Base-by-base conservation (phyloP, 345 rosid genomes). In the Arabis hirsuta region DNA sequence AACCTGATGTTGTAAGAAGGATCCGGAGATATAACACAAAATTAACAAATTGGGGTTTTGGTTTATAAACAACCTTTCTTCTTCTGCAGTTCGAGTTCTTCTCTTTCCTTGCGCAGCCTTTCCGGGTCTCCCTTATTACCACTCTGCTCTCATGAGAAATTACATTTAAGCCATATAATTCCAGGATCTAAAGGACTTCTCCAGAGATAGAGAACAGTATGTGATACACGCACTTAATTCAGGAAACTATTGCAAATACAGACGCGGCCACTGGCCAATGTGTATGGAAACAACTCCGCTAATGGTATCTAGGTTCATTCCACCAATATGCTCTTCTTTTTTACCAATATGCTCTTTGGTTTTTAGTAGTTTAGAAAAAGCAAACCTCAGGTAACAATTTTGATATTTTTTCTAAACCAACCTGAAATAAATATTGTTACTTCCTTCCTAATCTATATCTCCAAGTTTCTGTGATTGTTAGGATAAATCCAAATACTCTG, bases 61-160 rank as follows among this genome's bases (percentile, higher is more conserved):
- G 34, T 54, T 38, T 9, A 69, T 46, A 47, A 55, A 44, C 13
- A 72, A 95, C 97, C 99, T 87, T 88, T 91, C 80, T 77, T 86
- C 62, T 80, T 82, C 78, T 78, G 88, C 75, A 84, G 76, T 77
- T 89, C 96, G 68, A 95, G 90, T 73, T 87, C 96, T 87, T 95
- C 97, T 76, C 84, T 87, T 76, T 90, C 92, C 72, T 72, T 72
- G 8, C 88, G 93, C 72, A 95, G 68, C 81, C 87, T 91, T 76
- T 89, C 97, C 16, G 96, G 93, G 67, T 95, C 96, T 31, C 84
- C 79, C 72, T 84, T 91, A 12, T 0, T 65, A 67, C 88, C 90
- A 58, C 73, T 88, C 97, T 90, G 74, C 57, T 57, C 60, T 57
- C 80, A 76, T 9, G n/a, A 65, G 9, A 71, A 4, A 80, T 20